Conservation (phyloP, 176 grass and related monocot genomes). For the Tillandsia fasciculata region DNA sequence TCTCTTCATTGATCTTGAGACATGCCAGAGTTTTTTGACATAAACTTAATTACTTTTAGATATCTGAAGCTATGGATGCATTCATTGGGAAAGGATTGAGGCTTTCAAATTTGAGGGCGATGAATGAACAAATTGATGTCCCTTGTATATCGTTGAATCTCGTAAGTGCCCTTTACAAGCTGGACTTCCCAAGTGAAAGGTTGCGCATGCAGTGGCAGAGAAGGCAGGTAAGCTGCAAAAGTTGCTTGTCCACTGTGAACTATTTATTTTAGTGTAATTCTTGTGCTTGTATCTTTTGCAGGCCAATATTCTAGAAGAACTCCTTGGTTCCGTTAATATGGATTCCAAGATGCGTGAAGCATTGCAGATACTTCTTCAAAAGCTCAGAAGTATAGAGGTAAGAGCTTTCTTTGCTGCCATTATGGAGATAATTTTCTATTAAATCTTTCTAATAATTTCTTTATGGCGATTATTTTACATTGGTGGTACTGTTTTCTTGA, state of each 20-base stretch:
- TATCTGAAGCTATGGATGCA: slow-evolving; percentile 73
- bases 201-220: slow-evolving; percentile 52
- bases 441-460: too few species aligned
- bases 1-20: too few species aligned
- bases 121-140: slow-evolving; percentile 45
- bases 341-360: slow-evolving; percentile 41
- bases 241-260: slow-evolving; percentile 5
- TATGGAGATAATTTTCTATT: too few species aligned
- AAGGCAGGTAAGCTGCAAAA: slow-evolving; percentile 56
- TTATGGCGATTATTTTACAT: too few species aligned
- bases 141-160: slow-evolving; percentile 63
- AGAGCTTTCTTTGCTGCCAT: slow-evolving; percentile 7
- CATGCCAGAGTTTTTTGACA: too few species aligned
- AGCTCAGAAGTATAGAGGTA: slow-evolving; percentile 71
- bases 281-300: slow-evolving; percentile 17
- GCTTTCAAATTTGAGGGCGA: slow-evolving; percentile 31
- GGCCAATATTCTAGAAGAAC: slow-evolving; percentile 85
- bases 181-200: slow-evolving; percentile 69
- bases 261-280: neutral
- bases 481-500: too few species aligned
- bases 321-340: slow-evolving; percentile 38
- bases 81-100: slow-evolving; percentile 66
- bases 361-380: slow-evolving; percentile 51
- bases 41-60: slow-evolving; percentile 25
- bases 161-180: slow-evolving; percentile 56